Base-by-base conservation (phyloP, 306 rosid genomes). In the Canavalia ensiformis region DNA sequence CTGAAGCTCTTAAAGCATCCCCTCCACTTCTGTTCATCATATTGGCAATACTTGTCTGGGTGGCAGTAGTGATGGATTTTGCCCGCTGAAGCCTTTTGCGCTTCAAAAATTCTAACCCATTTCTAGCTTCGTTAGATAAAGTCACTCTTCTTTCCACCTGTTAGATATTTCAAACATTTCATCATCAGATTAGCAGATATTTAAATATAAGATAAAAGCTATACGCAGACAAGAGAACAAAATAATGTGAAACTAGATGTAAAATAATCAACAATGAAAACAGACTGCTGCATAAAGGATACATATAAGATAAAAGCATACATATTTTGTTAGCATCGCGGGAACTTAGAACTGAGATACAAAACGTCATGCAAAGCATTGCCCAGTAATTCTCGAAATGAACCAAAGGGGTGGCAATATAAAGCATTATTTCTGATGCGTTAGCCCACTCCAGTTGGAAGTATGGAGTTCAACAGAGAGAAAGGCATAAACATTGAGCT, bases 111-210 rank as follows among this genome's bases (percentile, higher is more conserved):
- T 96, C 98, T 77, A 92, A 78, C 88, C 97, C 97, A 84, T 85
- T 87, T 76, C 84, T 82, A 28, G 84, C 94, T 85, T 92, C 99
- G 84, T 89, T 91, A 4, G 97, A 90, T 72, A 87, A 69, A 67
- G 90, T 83, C 70, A 83, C 87, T 88, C 94, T 88, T 83, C 95
- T 89, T 90, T 96, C 98, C 92, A 94, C 98, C 99, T 96, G 88
- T 59, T 44, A 50, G 30, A 81, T 41, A 33, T 67, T 68, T 56
- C 68, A 77, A 68, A 33, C 73, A 72, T 72, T 72, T 39, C 54
- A 59, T 34, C 68, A 13, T 63, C 58, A 81, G 57, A 75, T 74
- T 35, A 10, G 67, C 34, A 30, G 35, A 51, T 13, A 65, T 44
- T 63, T 56, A 76, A 56, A 72, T 58, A 50, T 41, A 80, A 57